Conservation (phyloP, 176 grass and related monocot genomes). For the Triticum urartu region DNA sequence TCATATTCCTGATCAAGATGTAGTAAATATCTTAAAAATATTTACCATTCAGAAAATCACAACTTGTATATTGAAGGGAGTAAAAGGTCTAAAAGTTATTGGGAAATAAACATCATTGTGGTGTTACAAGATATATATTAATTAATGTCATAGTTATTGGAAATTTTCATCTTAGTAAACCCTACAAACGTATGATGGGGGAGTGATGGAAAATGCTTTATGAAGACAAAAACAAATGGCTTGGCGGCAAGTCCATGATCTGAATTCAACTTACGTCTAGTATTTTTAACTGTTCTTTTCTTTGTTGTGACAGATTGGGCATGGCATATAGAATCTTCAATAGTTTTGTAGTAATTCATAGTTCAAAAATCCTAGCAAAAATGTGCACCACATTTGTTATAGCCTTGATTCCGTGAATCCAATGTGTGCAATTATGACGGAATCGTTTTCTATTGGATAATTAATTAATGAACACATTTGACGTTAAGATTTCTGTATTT, state of each 20-base stretch:
- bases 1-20: neutral
- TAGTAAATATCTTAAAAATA: neutral
- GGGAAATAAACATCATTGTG: neutral
- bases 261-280: neutral
- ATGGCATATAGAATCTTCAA: neutral
- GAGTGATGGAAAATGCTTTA: neutral
- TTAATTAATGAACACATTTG: conserved; percentile 6
- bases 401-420: neutral
- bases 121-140: neutral
- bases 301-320: neutral
- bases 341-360: neutral
- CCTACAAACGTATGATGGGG: neutral
- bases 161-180: conserved; percentile 7
- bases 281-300: neutral
- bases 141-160: neutral
- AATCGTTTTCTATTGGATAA: neutral
- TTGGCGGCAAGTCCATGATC: neutral
- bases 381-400: neutral
- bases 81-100: neutral
- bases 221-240: neutral
- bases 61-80: neutral
- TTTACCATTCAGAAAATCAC: neutral
- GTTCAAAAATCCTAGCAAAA: neutral
- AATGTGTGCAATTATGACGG: neutral
- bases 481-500: conserved; percentile 17